Conservation (phyloP, 805 yeast species). For the Suhomyces kilbournensis region DNA sequence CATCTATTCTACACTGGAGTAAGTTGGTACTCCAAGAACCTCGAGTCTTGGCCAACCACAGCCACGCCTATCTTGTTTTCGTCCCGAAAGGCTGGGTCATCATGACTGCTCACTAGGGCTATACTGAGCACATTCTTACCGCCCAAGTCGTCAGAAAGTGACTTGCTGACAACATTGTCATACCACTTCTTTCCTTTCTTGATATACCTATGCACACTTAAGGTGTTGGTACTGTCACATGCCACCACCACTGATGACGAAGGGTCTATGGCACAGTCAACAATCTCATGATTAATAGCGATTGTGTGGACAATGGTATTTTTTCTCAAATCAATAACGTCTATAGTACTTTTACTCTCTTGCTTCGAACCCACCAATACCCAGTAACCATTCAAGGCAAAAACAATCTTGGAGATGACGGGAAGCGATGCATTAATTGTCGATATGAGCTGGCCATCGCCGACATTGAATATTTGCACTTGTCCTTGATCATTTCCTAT, state of each 20-base stretch:
- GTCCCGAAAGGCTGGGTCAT: slow-evolving; percentile 6
- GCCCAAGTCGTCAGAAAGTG: not conserved
- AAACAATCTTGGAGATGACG: slow-evolving; percentile 35
- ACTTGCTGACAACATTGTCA: slow-evolving; percentile 5
- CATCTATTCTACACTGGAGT: not conserved
- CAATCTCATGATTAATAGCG: slow-evolving; percentile 15
- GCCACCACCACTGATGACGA: slow-evolving; percentile 33
- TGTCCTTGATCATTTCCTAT: slow-evolving; percentile 32
- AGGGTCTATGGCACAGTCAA: slow-evolving; percentile 32
- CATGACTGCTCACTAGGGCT: slow-evolving; percentile 2
- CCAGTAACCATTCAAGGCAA: slow-evolving; percentile 68
- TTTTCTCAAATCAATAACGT: slow-evolving; percentile 52
- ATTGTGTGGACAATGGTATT: slow-evolving; percentile 23
- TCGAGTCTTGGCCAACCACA: slow-evolving; percentile 2
- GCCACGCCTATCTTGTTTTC: slow-evolving; percentile 8
- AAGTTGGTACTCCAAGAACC: slow-evolving; percentile 4
- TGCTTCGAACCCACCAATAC: slow-evolving; percentile 33
- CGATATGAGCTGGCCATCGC: slow-evolving; percentile 35
- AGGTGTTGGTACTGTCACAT: slow-evolving; percentile 10
- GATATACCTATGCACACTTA: slow-evolving; percentile 33
- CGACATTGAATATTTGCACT: slow-evolving; percentile 38
- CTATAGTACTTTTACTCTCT: slow-evolving; percentile 23
- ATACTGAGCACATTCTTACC: slow-evolving; percentile 2
- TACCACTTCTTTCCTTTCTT: slow-evolving; percentile 41
- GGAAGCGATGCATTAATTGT: slow-evolving; percentile 23